Base-by-base conservation (phyloP, 331 rosid genomes). In the Malus hybrid region DNA sequence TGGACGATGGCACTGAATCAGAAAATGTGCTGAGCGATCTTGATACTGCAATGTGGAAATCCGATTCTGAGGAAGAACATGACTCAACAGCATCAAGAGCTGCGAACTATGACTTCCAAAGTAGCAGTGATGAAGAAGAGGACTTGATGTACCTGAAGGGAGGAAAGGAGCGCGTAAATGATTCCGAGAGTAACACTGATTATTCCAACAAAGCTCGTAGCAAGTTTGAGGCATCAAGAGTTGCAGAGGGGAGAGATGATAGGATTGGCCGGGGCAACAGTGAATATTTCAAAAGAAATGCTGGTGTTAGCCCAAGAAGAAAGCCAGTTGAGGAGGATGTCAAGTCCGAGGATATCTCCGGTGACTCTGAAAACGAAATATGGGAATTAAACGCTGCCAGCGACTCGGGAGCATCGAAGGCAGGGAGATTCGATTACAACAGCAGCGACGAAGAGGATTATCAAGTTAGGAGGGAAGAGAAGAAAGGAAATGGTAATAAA, bases 1-100 rank as follows among this genome's bases (percentile, higher is more conserved):
- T 65, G 55, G 72, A 68, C 50, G 83, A 80, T 71, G 88, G 71
- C 79, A 85, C 93, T 67, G 97, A 86, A 52, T 76, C 93, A 50
- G 93, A 86, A 85, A 77, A 80, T 57, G 80, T 70, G 72, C 66
- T 83, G 0, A 72, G 92, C 69, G 92, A 91, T 73, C 84, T 89
- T 33, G 97, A 91, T 65, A 88, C 71, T 80, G 89, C 87, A 77
- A 91, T 88, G 93, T 88, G 93, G 96, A 88, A 83, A 80, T 93
- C 91, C 0, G 89, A 83, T 4, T 65, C 52, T 6, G 88, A 76
- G 57, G 93, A 83, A 65, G 85, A 84, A 7, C 81, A 79, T 13
- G 74, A 72, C 71, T 52, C 74, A 1, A 80, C 62, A 39, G 48
- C 77, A 39, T 78, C 78, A 69, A 79, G 80, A 71, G 65, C 72